Evolutionary conservation across 345 rosid genomes (phyloP).

Genomic region (Punica granatum): DNA sequence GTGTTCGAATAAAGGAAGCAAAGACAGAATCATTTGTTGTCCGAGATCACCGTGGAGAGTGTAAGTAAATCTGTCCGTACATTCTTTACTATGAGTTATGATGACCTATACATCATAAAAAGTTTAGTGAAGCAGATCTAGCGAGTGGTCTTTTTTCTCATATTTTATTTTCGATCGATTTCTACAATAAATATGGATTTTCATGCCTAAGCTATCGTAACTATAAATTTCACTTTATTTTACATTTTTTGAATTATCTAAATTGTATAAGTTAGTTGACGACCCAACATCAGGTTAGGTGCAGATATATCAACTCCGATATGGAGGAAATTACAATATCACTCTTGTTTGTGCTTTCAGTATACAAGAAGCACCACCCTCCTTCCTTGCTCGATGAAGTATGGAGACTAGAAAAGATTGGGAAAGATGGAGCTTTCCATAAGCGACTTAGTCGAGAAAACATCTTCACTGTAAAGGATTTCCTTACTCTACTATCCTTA

Average conservation of each 20-base stretch:
- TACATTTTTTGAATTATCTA: neutral
- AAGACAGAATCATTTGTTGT: slow-evolving; percentile 85
- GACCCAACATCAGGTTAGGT: neutral
- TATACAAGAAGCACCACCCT: slow-evolving; percentile 94
- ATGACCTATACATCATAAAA: neutral
- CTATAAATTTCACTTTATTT: neutral
- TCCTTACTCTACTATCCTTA: slow-evolving; percentile 53
- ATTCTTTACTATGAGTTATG: neutral
- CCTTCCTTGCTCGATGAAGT: slow-evolving; percentile 82
- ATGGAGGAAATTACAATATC: neutral
- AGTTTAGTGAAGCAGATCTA: too few species aligned
- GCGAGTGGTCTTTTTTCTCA: too few species aligned
- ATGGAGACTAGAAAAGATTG: slow-evolving; percentile 97
- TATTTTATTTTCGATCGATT: neutral
- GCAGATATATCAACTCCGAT: neutral
- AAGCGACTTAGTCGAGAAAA: slow-evolving; percentile 60
- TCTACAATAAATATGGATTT: neutral
- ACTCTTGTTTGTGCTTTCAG: slow-evolving; percentile 35
- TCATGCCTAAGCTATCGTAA: neutral
- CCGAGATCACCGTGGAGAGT: slow-evolving; percentile 98
- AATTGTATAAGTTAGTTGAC: neutral
- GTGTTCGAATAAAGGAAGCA: slow-evolving; percentile 59
- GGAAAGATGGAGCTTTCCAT: slow-evolving; percentile 98
- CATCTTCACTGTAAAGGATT: slow-evolving; percentile 77
- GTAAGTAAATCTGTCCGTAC: slow-evolving; percentile 40